Base-by-base conservation (phyloP, 2,329 filamentous ascomycete genomes). In the Xylaria sp. region DNA sequence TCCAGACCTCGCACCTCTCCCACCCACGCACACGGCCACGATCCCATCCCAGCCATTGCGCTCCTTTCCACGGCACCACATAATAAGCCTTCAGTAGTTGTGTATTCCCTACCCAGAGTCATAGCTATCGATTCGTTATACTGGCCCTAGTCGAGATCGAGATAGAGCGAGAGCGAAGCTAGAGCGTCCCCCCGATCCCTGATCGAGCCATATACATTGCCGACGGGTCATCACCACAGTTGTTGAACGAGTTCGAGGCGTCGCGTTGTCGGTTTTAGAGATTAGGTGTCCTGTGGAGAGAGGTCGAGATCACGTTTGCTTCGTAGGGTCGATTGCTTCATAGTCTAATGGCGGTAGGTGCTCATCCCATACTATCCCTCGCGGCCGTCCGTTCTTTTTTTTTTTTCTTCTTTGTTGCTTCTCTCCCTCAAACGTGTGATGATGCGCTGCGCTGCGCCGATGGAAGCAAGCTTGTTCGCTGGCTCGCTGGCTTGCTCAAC, bases 291-390 rank as follows among this genome's bases (percentile, higher is more conserved):
- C 50, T 41, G 65, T 58, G 61, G 53, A 60, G 63, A 70, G 53
- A 32, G 25, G 55, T 23, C 55, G 46, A 48, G 55, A 60, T 60
- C 41, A 57, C 32, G 41, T 45, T 67, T 69, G 56, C 52, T 61
- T 65, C 52, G 60, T 56, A 65, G 57, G 69, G 66, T 63, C 50
- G 63, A 70, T 65, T 48, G 63, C n/a, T 70, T 63, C 48, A 69
- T 55, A 66, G 66, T 65, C 63, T 70, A 69, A 70, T 70, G 69
- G 69, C 69, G 66, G 69, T 70, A 70, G 57, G 69, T 70, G 2
- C 12, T 36, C 23, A 23, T 60, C 25, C 50, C 56, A 7, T 45
- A 13, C 32, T 34, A 20, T 50, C 12, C n/a, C 32, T 18, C n/a
- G 7, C 25, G 36, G 23, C 20, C 32, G 32, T 20, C 30, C 43